phyloP scores from a whole-genome alignment of 805 yeast species.

The Maudiozyma turicensis region DNA sequence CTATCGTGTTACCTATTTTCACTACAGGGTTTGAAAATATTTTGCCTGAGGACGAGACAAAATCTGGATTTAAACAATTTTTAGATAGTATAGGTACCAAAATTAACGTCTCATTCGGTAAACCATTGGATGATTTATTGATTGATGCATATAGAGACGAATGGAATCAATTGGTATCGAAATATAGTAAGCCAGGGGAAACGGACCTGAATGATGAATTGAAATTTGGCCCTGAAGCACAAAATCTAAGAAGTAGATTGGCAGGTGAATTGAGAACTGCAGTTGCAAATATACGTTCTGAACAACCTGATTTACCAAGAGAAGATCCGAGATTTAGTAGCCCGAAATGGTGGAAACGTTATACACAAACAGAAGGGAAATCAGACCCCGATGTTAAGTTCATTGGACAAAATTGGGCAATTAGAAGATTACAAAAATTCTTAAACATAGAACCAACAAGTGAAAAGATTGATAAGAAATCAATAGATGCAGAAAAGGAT shows the following conservation, averaged over 20 bases:
- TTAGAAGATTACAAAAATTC: slow-evolving; percentile 52
- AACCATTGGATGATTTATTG: slow-evolving; percentile 49
- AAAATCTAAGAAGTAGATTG: slow-evolving; percentile 54
- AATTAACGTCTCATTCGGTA: slow-evolving; percentile 62
- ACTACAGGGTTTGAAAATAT: slow-evolving; percentile 79
- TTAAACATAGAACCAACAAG: slow-evolving; percentile 20
- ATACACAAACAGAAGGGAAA: slow-evolving; percentile 53
- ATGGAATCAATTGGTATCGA: slow-evolving; percentile 58
- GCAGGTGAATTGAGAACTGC: slow-evolving; percentile 60
- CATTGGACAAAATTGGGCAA: slow-evolving; percentile 78
- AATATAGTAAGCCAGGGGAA: slow-evolving; percentile 40
- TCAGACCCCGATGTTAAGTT: slow-evolving; percentile 62
- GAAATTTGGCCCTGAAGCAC: slow-evolving; percentile 54
- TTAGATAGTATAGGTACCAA: slow-evolving; percentile 61
- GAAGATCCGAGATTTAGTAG: slow-evolving; percentile 64
- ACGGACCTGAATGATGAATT: slow-evolving; percentile 52
- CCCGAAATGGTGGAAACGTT: slow-evolving; percentile 68
- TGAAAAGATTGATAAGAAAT: neutral
- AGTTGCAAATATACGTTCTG: slow-evolving; percentile 40
- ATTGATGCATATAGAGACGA: slow-evolving; percentile 53
- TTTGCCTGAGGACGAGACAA: slow-evolving; percentile 63
- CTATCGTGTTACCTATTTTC: slow-evolving; percentile 81
- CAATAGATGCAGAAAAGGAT: neutral
- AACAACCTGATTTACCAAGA: slow-evolving; percentile 34
- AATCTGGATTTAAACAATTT: slow-evolving; percentile 42